A percentile compares a stretch with the other conserved stretches of the same genome.
phyloP scores from a whole-genome alignment of 2,329 filamentous ascomycete species.

The Fusarium albidum region DNA sequence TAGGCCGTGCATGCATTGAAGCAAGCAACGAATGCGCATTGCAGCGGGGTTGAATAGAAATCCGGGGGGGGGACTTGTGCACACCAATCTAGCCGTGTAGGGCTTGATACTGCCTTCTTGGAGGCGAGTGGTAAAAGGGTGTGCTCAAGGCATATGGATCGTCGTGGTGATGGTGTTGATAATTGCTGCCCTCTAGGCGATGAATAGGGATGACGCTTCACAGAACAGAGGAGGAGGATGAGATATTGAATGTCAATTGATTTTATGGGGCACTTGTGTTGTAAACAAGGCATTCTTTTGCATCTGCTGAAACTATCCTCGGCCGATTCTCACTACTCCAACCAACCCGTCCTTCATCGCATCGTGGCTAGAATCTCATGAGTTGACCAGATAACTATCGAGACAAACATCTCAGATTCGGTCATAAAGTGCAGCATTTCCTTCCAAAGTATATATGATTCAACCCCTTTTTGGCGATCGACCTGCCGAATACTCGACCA shows the following conservation, averaged over 20 bases:
- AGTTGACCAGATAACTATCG: constrained; percentile 29
- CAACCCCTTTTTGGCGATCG: not conserved
- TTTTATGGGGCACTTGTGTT: not conserved
- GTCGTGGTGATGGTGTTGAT: not conserved
- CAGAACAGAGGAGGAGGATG: not conserved
- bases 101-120: no score
- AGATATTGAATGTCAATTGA: not conserved
- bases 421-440: not conserved
- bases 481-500: not conserved
- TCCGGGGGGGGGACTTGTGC: no score
- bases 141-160: no score
- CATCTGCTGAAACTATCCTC: constrained; percentile 8
- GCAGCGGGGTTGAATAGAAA: constrained; percentile 3
- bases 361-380: constrained; percentile 16
- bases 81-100: no score
- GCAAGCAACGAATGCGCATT: no score
- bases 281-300: constrained; percentile 5
- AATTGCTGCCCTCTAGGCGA: not conserved
- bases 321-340: constrained; percentile 21
- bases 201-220: not conserved
- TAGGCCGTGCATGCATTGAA: not conserved
- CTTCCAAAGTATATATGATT: not conserved
- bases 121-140: no score
- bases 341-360: no score
- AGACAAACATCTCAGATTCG: constrained; percentile 14